Evolutionary conservation across 805 yeast genomes (phyloP).

Genomic region (Schwanniomyces pseudopolymorphus): DNA sequence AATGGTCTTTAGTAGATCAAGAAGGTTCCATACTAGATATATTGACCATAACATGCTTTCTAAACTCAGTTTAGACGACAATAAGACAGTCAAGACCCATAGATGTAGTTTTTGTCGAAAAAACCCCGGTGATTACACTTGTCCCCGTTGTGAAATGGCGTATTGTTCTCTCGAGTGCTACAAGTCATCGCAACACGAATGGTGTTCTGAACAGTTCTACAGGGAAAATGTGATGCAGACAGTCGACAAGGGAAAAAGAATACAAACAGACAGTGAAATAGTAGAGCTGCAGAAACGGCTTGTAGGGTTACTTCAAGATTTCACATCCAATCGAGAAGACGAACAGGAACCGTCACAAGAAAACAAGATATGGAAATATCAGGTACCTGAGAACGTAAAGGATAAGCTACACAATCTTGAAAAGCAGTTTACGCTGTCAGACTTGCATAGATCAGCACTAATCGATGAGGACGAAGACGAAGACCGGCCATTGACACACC

Average conservation of each 20-base stretch:
- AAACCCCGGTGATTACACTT: slow-evolving; percentile 1
- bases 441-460: slow-evolving; percentile 2
- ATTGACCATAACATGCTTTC: background rate
- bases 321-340: background rate
- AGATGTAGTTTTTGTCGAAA: slow-evolving; percentile 5
- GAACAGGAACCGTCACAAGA: background rate
- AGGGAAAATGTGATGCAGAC: background rate
- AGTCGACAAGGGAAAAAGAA: background rate
- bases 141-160: slow-evolving; percentile 4
- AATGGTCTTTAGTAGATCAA: too few relatives aligned
- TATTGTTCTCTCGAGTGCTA: slow-evolving; percentile 7
- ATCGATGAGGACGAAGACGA: slow-evolving; percentile 3
- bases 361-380: slow-evolving; percentile 3
- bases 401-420: background rate
- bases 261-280: background rate
- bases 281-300: slow-evolving; percentile 1
- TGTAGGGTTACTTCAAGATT: slow-evolving; percentile 1
- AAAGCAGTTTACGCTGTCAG: background rate
- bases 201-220: slow-evolving; percentile 6
- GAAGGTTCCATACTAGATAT: background rate
- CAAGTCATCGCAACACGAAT: slow-evolving; percentile 4
- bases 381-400: background rate
- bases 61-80: background rate
- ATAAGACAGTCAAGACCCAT: background rate
- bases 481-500: slow-evolving; percentile 4